Percentiles rank a stretch among this genome's conserved stretches.
Conservation (phyloP, 208 protist genomes). For the Trypanosoma rangeli region DNA sequence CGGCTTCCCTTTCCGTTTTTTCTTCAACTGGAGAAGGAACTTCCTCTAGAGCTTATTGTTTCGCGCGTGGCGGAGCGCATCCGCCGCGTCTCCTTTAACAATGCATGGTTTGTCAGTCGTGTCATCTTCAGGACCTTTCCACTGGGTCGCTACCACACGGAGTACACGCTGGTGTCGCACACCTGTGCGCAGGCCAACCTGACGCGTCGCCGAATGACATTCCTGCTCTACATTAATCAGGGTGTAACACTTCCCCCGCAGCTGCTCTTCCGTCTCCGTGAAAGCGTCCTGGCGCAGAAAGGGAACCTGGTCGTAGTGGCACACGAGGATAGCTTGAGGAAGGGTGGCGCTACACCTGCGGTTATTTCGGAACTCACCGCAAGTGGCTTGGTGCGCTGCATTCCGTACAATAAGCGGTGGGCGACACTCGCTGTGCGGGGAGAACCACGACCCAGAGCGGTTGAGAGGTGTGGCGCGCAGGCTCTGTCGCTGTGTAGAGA, state of each 20-base stretch:
- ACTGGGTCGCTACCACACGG: slow-evolving; percentile 68
- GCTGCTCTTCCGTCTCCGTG: slow-evolving; percentile 51
- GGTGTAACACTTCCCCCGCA: slow-evolving; percentile 66
- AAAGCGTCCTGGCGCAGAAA: slow-evolving; percentile 61
- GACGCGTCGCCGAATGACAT: slow-evolving; percentile 79
- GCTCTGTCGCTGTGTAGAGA: neutral
- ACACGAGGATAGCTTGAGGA: slow-evolving; percentile 65
- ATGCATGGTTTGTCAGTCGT: slow-evolving; percentile 78
- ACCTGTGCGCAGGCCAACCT: slow-evolving; percentile 85
- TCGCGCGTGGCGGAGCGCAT: slow-evolving; percentile 78
- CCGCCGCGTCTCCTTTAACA: slow-evolving; percentile 78
- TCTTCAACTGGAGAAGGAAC: slow-evolving; percentile 64
- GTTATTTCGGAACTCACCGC: slow-evolving; percentile 15
- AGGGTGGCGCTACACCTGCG: slow-evolving; percentile 46
- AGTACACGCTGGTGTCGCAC: slow-evolving; percentile 76
- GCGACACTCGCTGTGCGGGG: neutral
- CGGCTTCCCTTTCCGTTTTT: slow-evolving; percentile 81
- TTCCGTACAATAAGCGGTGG: slow-evolving; percentile 19
- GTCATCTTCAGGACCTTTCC: slow-evolving; percentile 83
- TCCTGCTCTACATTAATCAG: slow-evolving; percentile 73
- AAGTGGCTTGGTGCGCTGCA: slow-evolving; percentile 5
- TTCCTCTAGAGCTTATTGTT: slow-evolving; percentile 64
- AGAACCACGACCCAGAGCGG: neutral
- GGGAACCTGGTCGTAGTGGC: slow-evolving; percentile 81
- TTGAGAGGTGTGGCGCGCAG: neutral